These are phyloP conservation scores for Aegilops speltoides DNA, from an alignment of 176 grass and related monocot genomes.

Conservation along the genomic window DNA sequence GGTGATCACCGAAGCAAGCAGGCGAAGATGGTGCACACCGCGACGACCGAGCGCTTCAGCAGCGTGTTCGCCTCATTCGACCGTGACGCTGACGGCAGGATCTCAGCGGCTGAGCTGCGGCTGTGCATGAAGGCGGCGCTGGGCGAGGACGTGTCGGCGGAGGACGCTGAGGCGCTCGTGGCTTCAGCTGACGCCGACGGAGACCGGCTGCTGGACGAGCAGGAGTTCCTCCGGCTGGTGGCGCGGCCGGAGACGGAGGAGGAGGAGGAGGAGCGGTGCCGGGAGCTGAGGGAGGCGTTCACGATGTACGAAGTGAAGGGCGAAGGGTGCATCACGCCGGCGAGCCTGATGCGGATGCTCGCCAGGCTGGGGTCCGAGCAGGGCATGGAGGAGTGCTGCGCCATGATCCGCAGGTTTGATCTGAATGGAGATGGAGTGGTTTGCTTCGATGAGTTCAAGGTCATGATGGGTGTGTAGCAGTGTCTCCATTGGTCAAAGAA, in stretches of 20 bases:
- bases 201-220: conserved; percentile 25
- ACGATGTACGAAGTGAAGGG: conserved; percentile 38
- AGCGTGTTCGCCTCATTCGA: conserved; percentile 24
- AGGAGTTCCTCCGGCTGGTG: conserved; percentile 22
- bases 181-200: conserved; percentile 18
- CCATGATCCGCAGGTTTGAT: conserved; percentile 46
- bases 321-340: conserved; percentile 35
- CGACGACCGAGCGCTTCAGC: neutral
- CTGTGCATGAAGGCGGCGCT: conserved; percentile 8
- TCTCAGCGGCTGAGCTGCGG: conserved; percentile 27
- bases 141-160: conserved; percentile 16
- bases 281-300: conserved; percentile 24
- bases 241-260: neutral
- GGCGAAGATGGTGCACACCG: neutral
- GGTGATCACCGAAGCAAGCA: neutral
- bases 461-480: conserved; percentile 32
- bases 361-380: conserved; percentile 24
- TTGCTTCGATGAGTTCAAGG: conserved; percentile 38
- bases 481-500: no score
- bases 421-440: conserved; percentile 33
- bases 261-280: neutral
- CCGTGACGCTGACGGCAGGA: conserved; percentile 26
- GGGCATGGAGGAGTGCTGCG: conserved; percentile 25
- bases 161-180: conserved; percentile 11
- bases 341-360: conserved; percentile 36